Percentiles rank a stretch among this genome's conserved stretches.
Conservation (phyloP, 139 green algal species). For the Tetraselmis chui region DNA sequence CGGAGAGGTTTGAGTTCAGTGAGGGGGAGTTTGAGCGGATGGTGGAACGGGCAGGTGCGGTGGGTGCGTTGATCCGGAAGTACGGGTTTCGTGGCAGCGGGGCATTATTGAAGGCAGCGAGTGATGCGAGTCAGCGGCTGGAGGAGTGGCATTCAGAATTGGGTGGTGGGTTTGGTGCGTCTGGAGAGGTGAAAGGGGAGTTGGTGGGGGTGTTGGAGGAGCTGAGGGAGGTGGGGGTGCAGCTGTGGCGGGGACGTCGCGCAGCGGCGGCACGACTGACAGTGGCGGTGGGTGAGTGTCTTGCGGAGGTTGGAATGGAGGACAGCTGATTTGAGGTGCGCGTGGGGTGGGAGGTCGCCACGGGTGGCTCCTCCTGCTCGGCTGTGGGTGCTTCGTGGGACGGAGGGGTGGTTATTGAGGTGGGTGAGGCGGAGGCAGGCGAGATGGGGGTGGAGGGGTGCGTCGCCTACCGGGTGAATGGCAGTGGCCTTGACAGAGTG, state of each 20-base stretch:
- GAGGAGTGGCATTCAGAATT: neutral
- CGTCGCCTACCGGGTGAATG: neutral
- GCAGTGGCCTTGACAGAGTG: neutral
- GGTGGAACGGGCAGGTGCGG: conserved; percentile 18
- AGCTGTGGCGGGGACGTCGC: conserved; percentile 13
- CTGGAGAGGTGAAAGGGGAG: conserved; percentile 1
- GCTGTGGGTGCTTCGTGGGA: too few species aligned
- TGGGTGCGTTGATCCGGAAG: conserved; percentile 39
- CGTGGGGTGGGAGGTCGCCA: conserved; percentile 35
- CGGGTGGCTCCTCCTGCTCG: neutral
- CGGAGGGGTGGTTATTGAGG: too few species aligned
- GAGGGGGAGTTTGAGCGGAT: conserved; percentile 39
- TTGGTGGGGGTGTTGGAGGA: conserved; percentile 15
- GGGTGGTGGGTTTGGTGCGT: conserved; percentile 1
- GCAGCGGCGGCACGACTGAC: conserved; percentile 43
- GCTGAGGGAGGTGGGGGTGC: neutral
- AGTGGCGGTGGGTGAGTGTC: conserved; percentile 44
- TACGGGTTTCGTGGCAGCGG: conserved; percentile 30
- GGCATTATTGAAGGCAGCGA: conserved; percentile 42
- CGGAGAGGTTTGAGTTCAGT: conserved; percentile 28
- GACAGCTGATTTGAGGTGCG: conserved; percentile 62
- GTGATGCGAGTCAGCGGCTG: conserved; percentile 1
- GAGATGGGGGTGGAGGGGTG: conserved; percentile 1
- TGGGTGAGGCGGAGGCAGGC: neutral
- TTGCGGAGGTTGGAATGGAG: conserved; percentile 61